Base-by-base conservation (phyloP, 2,329 filamentous ascomycete genomes). In the Fusarium keratoplasticum region DNA sequence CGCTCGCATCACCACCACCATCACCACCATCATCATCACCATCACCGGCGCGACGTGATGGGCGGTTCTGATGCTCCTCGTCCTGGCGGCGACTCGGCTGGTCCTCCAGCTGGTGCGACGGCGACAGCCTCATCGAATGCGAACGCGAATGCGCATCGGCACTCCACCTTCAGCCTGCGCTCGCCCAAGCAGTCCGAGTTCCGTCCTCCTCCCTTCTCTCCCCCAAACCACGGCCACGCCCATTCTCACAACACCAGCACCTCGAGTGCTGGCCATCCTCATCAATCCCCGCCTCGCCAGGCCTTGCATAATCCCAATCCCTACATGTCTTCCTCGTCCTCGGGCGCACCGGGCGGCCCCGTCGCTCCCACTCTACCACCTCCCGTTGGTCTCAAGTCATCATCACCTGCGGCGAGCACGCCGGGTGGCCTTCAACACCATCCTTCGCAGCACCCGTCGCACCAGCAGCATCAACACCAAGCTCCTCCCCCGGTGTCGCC, bases 161-260 rank as follows among this genome's bases (percentile, higher is more conserved):
- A 84, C 77, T 83, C 84, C 68, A 80, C 80, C 81, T 87, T 88
- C 80, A 85, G 81, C 79, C 81, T 88, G 80, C 84, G 86, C 79
- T 88, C 87, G 69, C 86, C 86, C 71, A 85, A 86, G 58, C 84
- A 85, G 70, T 70, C 83, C 73, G 84, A 86, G 73, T 85, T 83
- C 62, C 81, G 80, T 71, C 73, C 78, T 61, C 77, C 78, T 76
- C 76, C 78, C 72, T 81, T 79, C 74, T 70, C 79, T 55, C 76
- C 78, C 72, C 80, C 72, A 57, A 57, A 36, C 33, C 52, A 77
- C 68, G 75, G 35, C 61, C 79, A 78, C 73, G 61, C 72, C 66
- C 74, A 74, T 73, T 71, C 57, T 70, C 71, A 70, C 76, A 80
- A 69, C 77, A 78, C 60, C 77, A 80, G 66, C 70, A 71, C 72